These are phyloP conservation scores for Exophiala viscosa DNA, from an alignment of 2,329 filamentous ascomycete genomes.

Conservation along the genomic window DNA sequence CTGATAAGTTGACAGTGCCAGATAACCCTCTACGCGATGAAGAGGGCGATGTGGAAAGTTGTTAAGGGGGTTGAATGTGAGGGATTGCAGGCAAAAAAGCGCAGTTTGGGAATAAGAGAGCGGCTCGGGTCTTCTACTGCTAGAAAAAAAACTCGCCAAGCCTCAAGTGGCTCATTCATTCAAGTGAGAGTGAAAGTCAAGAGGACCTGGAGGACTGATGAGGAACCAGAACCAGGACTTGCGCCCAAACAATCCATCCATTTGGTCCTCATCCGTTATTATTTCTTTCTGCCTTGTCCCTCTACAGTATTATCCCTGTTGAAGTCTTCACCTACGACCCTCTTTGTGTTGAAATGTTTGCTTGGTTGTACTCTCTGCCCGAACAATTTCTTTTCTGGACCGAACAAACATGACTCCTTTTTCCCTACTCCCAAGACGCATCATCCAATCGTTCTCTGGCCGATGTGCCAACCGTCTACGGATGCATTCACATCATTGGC, in stretches of 20 bases:
- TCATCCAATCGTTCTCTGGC: background rate
- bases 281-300: too few species aligned
- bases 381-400: too few species aligned
- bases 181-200: too few species aligned
- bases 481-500: background rate
- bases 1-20: slow-evolving; percentile 19
- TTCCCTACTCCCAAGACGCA: background rate
- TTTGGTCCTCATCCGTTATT: too few species aligned
- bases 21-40: slow-evolving; percentile 19
- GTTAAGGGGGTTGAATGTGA: slow-evolving; percentile 7
- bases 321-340: too few species aligned
- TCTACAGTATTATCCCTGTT: too few species aligned
- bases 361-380: too few species aligned
- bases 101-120: slow-evolving; percentile 14
- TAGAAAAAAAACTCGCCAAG: slow-evolving; percentile 2
- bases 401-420: background rate
- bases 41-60: slow-evolving; percentile 19
- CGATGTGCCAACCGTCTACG: background rate
- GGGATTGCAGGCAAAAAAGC: slow-evolving; percentile 11
- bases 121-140: slow-evolving; percentile 2
- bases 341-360: too few species aligned
- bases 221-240: too few species aligned
- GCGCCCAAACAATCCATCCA: too few species aligned
- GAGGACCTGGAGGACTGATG: too few species aligned
- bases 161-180: too few species aligned